These are phyloP conservation scores for Trichoderma sp. DNA, from an alignment of 2,329 filamentous ascomycete genomes.

Conservation along the genomic window DNA sequence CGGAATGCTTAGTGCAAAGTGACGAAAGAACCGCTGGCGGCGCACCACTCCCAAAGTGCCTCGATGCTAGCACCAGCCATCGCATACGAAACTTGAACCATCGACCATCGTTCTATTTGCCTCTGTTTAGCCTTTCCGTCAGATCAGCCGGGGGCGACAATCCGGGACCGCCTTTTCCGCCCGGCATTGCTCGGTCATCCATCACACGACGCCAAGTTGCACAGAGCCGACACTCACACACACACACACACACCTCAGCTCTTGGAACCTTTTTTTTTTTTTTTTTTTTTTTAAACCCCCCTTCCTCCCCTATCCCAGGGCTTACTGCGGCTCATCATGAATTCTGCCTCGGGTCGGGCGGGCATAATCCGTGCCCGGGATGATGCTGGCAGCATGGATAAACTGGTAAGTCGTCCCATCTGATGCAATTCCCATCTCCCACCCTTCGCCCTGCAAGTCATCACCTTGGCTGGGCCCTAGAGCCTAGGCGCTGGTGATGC, in stretches of 20 bases:
- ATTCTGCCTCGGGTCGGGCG: slow-evolving; percentile 51
- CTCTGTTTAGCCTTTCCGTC: slow-evolving; percentile 7
- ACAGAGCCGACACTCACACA: slow-evolving; percentile 31
- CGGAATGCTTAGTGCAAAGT: slow-evolving; percentile 13
- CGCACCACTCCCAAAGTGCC: background rate
- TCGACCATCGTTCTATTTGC: background rate
- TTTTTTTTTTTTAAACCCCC: background rate
- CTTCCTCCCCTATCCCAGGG: slow-evolving; percentile 22
- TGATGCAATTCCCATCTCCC: background rate
- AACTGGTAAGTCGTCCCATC: slow-evolving; percentile 49
- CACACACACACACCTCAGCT: slow-evolving; percentile 25
- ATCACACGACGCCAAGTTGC: slow-evolving; percentile 35
- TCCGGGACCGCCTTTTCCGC: slow-evolving; percentile 17
- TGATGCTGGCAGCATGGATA: slow-evolving; percentile 53
- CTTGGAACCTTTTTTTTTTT: slow-evolving; percentile 9
- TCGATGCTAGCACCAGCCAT: slow-evolving; percentile 5
- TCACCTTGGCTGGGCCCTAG: background rate
- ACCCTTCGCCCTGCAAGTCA: background rate
- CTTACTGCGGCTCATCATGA: slow-evolving; percentile 32
- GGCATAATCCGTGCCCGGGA: slow-evolving; percentile 54
- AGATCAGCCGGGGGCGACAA: slow-evolving; percentile 15
- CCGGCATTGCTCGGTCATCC: slow-evolving; percentile 28
- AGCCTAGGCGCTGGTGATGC: background rate
- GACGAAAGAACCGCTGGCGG: slow-evolving; percentile 17
- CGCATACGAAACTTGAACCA: background rate